A percentile compares a stretch with the other conserved stretches of the same genome.
Evolutionary conservation across 176 grass and related monocot genomes (phyloP).

Genomic region (Avena sativa): DNA sequence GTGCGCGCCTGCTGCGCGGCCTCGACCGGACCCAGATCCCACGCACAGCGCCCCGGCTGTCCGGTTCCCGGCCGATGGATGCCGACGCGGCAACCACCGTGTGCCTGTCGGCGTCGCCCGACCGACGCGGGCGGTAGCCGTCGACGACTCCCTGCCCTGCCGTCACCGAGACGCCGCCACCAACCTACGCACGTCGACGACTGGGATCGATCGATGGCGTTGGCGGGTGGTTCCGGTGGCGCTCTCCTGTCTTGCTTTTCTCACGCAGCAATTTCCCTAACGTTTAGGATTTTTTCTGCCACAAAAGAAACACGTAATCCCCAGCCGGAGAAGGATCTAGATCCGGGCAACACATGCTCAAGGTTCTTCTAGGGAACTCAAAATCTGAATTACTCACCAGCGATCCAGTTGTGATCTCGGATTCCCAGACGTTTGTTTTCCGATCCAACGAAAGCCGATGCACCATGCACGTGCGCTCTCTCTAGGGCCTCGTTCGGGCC

Average conservation of each 20-base stretch:
- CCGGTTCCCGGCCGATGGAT: constrained; percentile 39
- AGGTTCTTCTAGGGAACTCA: neutral
- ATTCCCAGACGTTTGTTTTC: constrained; percentile 12
- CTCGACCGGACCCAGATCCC: neutral
- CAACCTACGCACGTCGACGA: constrained; percentile 27
- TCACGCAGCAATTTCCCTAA: neutral
- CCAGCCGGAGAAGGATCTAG: neutral
- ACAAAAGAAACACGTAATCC: neutral
- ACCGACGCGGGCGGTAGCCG: constrained; percentile 18
- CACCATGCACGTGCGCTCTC: constrained; percentile 37
- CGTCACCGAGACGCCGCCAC: constrained; percentile 21
- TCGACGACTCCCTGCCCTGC: constrained; percentile 28
- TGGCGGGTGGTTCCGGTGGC: neutral
- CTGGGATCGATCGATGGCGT: neutral
- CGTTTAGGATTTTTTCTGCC: too few species aligned
- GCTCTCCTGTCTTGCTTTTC: neutral
- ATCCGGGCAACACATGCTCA: neutral
- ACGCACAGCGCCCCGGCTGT: constrained; percentile 29
- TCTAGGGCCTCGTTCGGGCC: constrained; percentile 31
- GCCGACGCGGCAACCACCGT: constrained; percentile 43
- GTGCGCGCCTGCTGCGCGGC: too few species aligned
- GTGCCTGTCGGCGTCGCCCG: constrained; percentile 50
- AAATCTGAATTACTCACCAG: neutral
- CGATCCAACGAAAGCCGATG: constrained; percentile 19
- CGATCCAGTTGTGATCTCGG: neutral